These are phyloP conservation scores for Alternaria sp. DNA, from an alignment of 2,329 filamentous ascomycete genomes.

Conservation along the genomic window DNA sequence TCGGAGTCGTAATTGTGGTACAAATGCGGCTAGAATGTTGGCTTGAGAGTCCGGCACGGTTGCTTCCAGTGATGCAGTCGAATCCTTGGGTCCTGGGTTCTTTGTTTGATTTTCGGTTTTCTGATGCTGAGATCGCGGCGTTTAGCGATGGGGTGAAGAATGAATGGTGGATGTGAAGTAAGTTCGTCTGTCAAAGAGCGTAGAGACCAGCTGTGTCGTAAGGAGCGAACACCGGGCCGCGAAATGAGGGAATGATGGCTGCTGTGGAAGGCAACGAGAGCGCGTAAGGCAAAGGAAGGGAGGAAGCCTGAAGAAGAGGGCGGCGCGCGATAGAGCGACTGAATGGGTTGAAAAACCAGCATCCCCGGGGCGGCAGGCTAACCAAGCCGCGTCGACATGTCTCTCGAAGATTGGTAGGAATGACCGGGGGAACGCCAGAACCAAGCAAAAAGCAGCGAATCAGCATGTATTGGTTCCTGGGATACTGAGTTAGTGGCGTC, in stretches of 20 bases:
- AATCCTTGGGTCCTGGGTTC: conserved; percentile 3
- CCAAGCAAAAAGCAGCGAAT: conserved; percentile 27
- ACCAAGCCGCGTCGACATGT: conserved; percentile 33
- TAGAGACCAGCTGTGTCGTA: conserved; percentile 45
- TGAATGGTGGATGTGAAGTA: conserved; percentile 25
- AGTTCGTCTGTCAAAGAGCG: conserved; percentile 48
- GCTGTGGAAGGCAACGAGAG: conserved; percentile 31
- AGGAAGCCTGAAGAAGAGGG: conserved; percentile 33
- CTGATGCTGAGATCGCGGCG: conserved; percentile 41
- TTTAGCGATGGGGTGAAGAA: conserved; percentile 20
- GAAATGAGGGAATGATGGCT: conserved; percentile 36
- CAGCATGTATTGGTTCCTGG: conserved; percentile 14
- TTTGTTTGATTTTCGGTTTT: conserved; percentile 23
- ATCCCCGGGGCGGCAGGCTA: conserved; percentile 19
- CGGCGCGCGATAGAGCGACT: conserved; percentile 18
- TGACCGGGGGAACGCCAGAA: conserved; percentile 27
- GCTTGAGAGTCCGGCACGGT: conserved; percentile 15
- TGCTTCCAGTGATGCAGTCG: conserved; percentile 15
- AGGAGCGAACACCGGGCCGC: conserved; percentile 50
- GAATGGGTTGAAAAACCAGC: conserved; percentile 30
- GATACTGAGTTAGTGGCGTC: conserved; percentile 8
- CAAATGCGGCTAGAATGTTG: conserved; percentile 23
- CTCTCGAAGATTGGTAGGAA: conserved; percentile 35
- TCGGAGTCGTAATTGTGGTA: conserved; percentile 37
- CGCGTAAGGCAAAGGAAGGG: conserved; percentile 36